Conservation (phyloP, 129 eudicot species). For the Flaveria trinervia region DNA sequence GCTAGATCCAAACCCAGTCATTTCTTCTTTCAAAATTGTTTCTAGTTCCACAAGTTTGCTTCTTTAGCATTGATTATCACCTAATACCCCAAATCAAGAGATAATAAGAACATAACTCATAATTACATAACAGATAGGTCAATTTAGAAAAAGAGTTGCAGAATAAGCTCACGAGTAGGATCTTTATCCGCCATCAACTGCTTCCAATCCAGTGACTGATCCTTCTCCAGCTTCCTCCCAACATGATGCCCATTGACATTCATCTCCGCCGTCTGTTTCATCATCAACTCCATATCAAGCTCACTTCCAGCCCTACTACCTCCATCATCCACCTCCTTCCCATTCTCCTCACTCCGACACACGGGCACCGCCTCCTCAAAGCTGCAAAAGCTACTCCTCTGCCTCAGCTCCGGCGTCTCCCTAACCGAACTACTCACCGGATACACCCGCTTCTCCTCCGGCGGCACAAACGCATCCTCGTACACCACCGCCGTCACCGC, state of each 20-base stretch:
- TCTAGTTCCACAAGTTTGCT: slow-evolving; percentile 14
- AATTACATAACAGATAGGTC: background rate
- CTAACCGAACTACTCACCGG: slow-evolving; percentile 36
- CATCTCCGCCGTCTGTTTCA: slow-evolving; percentile 32
- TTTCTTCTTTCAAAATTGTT: background rate
- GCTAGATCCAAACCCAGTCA: background rate
- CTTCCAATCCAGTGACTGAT: slow-evolving; percentile 73
- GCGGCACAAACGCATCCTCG: slow-evolving; percentile 41
- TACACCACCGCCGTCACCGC: slow-evolving; percentile 40
- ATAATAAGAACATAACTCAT: background rate
- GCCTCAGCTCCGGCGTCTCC: slow-evolving; percentile 54
- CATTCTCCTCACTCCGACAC: slow-evolving; percentile 46
- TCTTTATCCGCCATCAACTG: slow-evolving; percentile 55
- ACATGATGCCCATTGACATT: slow-evolving; percentile 46
- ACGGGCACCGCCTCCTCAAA: slow-evolving; percentile 23
- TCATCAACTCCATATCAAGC: slow-evolving; percentile 28
- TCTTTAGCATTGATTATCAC: slow-evolving; percentile 22
- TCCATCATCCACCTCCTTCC: slow-evolving; percentile 36
- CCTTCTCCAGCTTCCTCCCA: slow-evolving; percentile 57
- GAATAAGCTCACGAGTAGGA: slow-evolving; percentile 53
- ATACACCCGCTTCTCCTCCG: slow-evolving; percentile 35
- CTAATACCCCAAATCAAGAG: slow-evolving; percentile 4
- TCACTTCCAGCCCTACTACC: slow-evolving; percentile 26
- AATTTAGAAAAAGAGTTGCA: background rate
- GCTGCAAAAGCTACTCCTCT: slow-evolving; percentile 48